Base-by-base conservation (phyloP, 768 basidiomycete species). In the Collybia nuda region DNA sequence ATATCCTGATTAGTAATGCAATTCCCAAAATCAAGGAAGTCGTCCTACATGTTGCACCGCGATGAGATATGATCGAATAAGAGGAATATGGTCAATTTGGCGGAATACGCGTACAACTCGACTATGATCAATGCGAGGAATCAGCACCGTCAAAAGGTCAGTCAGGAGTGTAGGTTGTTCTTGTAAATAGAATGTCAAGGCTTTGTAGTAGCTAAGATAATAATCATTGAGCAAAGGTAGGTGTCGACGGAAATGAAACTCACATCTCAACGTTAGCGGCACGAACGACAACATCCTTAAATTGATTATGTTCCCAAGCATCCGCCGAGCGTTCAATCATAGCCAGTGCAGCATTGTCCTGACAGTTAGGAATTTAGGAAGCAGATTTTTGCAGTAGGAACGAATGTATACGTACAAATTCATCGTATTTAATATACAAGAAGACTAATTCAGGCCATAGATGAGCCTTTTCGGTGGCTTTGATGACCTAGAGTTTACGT, bases 241-340 rank as follows among this genome's bases (percentile, higher is more conserved):
- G 6, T 14, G 4, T 15, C 19, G 14, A 18, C 26, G 5, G 18
- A 5, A 36, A 44, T 48, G 9, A 23, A 21, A 58, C 84, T 52
- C 67, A 90, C 90, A 99, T 98, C 73, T 99, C 97, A 54, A 98
- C 83, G 62, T 99, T 99, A 42, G 97, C 96, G 18, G 90, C 95
- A 52, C 95, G 90, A 63, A 98, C 91, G 48, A 97, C 81, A 50
- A 97, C 87, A 59, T 98, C 97, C 79, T 98, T 98, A 86, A 99
- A 99, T 68, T 98, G 96, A 62, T 93, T 95, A 74, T 99, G 97
- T 50, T 99, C 97, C 95, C 95, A 99, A 43, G 94, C 93, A 68
- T 97, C 93, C n/a, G 92, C 82, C 1, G 97, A 91, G 17, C 95
- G 88, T 67, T 99, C 97, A 67, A 98, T 98, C 95, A 98, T 99